phyloP scores from a whole-genome alignment of 768 basidiomycete species.

The Tylopilus plumbeoviolaceoides region DNA sequence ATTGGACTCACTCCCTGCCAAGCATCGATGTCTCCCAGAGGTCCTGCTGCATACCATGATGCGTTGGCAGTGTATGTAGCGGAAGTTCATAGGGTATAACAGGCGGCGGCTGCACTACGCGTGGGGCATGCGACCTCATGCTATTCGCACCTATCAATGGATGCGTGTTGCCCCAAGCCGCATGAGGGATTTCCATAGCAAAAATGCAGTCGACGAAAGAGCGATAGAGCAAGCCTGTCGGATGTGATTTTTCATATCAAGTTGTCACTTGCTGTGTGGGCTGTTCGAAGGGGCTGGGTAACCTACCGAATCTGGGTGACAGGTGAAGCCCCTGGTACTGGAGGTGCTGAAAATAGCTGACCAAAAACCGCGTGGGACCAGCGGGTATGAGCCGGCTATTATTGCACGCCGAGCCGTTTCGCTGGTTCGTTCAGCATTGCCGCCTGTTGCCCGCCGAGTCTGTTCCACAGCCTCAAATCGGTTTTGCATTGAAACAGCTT shows the following conservation, averaged over 20 bases:
- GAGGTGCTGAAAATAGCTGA: too few relatives aligned
- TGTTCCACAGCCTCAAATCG: too few relatives aligned
- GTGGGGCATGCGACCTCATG: neutral
- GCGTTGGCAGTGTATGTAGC: conserved; percentile 4
- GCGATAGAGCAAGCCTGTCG: neutral
- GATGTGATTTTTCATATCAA: conserved; percentile 9
- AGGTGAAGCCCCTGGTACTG: neutral
- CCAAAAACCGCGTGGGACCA: too few relatives aligned
- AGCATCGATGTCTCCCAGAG: conserved; percentile 14
- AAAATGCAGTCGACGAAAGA: neutral
- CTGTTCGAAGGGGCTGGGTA: conserved; percentile 7
- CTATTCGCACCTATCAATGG: conserved; percentile 17
- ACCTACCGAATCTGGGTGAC: neutral
- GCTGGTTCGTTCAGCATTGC: too few relatives aligned
- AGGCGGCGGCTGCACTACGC: conserved; percentile 19
- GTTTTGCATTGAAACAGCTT: too few relatives aligned
- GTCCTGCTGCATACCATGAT: neutral
- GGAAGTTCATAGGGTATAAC: conserved; percentile 8
- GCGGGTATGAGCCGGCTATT: too few relatives aligned
- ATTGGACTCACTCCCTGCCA: neutral
- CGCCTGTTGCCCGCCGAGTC: too few relatives aligned
- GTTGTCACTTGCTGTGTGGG: conserved; percentile 12
- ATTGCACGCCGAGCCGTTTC: too few relatives aligned
- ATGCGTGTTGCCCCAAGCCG: conserved; percentile 24
- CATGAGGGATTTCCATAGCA: conserved; percentile 13